Evolutionary conservation across 1,284 basidiomycete genomes (phyloP).

Genomic region (Melampsora abietis-canadensis): DNA sequence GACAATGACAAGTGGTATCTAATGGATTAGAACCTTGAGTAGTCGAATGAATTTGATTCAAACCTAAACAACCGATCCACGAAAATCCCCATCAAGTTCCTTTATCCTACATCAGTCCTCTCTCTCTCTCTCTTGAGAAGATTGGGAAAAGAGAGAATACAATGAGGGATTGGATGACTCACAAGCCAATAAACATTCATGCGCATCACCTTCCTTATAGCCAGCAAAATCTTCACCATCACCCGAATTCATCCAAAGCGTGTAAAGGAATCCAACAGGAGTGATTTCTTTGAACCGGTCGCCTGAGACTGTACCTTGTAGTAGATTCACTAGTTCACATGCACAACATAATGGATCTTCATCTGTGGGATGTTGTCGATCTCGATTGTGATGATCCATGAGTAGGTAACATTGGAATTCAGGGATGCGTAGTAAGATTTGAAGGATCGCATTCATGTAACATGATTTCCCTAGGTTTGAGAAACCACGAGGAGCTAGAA

Average conservation of each 20-base stretch:
- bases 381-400: slow-evolving; percentile 40
- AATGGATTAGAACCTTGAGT: slow-evolving; percentile 19
- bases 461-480: slow-evolving; percentile 37
- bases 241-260: slow-evolving; percentile 29
- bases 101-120: neutral
- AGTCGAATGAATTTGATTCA: slow-evolving; percentile 38
- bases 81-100: neutral
- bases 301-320: slow-evolving; percentile 5
- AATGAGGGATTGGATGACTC: neutral
- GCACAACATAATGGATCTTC: slow-evolving; percentile 29
- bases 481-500: slow-evolving; percentile 26
- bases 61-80: slow-evolving; percentile 3
- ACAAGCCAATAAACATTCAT: slow-evolving; percentile 42
- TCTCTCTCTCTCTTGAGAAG: neutral
- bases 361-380: slow-evolving; percentile 15
- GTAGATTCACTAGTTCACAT: slow-evolving; percentile 30
- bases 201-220: slow-evolving; percentile 38
- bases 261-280: slow-evolving; percentile 30
- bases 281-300: slow-evolving; percentile 9
- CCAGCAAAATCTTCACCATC: slow-evolving; percentile 43
- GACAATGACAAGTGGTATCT: slow-evolving; percentile 30
- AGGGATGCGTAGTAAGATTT: slow-evolving; percentile 36
- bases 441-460: slow-evolving; percentile 38
- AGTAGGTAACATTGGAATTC: slow-evolving; percentile 35
- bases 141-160: neutral